phyloP scores from a whole-genome alignment of 1,284 basidiomycete genomes.

The Fomitopsis pinicola region DNA sequence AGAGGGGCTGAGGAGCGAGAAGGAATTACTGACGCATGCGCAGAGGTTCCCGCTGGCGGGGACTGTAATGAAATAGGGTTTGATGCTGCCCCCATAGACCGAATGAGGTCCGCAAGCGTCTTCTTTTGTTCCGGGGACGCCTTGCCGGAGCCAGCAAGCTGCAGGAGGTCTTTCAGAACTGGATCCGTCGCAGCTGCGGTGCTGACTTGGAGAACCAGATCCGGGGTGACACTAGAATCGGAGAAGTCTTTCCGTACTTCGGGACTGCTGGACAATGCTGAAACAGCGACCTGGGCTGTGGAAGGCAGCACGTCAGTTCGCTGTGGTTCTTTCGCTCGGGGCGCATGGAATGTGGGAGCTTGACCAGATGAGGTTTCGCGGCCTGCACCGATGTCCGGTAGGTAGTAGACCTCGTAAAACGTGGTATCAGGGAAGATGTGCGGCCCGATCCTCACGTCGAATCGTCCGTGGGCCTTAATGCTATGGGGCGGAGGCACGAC shows the following conservation, averaged over 20 bases:
- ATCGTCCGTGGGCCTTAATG: slow-evolving; percentile 57
- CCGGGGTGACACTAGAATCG: slow-evolving; percentile 37
- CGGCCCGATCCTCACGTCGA: slow-evolving; percentile 66
- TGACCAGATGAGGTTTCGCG: background rate
- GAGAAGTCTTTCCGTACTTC: background rate
- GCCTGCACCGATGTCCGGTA: slow-evolving; percentile 17
- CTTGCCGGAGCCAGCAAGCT: slow-evolving; percentile 51
- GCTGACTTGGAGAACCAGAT: slow-evolving; percentile 60
- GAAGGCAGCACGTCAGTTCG: background rate
- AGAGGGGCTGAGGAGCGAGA: background rate
- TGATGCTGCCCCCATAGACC: slow-evolving; percentile 38
- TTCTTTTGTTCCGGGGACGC: slow-evolving; percentile 61
- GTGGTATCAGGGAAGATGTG: slow-evolving; percentile 61
- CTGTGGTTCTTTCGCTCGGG: background rate
- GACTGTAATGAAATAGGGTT: slow-evolving; percentile 5
- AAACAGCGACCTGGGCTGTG: slow-evolving; percentile 2
- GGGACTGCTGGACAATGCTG: slow-evolving; percentile 3
- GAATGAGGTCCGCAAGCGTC: slow-evolving; percentile 60
- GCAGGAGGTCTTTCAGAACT: slow-evolving; percentile 56
- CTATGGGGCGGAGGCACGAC: slow-evolving; percentile 58
- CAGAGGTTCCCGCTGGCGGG: slow-evolving; percentile 13
- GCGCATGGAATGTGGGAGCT: background rate
- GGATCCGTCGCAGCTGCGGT: slow-evolving; percentile 59
- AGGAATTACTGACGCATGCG: slow-evolving; percentile 3
- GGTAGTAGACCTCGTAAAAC: slow-evolving; percentile 65